Evolutionary conservation across 371 early-diverging fungal species (phyloP).

Genomic region (Parasitella parasitica): DNA sequence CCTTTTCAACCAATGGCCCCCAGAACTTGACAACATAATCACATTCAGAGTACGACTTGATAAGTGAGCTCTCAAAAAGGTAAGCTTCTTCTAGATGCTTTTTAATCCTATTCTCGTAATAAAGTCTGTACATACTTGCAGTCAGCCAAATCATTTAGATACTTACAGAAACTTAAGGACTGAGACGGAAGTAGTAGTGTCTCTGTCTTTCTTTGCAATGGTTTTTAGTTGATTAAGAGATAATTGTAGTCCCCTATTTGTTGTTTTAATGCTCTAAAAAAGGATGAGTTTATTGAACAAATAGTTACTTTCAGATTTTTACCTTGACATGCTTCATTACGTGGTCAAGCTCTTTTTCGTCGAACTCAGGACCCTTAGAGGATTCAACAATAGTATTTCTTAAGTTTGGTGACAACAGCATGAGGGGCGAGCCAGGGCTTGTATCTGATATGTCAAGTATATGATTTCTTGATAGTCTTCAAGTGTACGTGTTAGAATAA

Average conservation of each 20-base stretch:
- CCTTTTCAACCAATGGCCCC: slow-evolving; percentile 17
- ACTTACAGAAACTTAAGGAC: slow-evolving; percentile 16
- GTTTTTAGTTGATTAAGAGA: slow-evolving; percentile 7
- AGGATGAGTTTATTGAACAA: slow-evolving; percentile 17
- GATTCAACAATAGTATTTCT: slow-evolving; percentile 11
- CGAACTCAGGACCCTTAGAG: slow-evolving; percentile 14
- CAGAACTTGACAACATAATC: slow-evolving; percentile 14
- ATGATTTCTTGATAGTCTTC: slow-evolving; percentile 14
- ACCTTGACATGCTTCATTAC: slow-evolving; percentile 10
- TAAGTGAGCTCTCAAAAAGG: slow-evolving; percentile 12
- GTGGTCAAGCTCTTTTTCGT: slow-evolving; percentile 8
- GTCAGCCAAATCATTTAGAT: slow-evolving; percentile 14
- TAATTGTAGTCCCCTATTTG: slow-evolving; percentile 8
- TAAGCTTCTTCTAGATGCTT: slow-evolving; percentile 14
- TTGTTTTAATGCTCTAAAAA: slow-evolving; percentile 12
- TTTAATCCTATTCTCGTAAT: slow-evolving; percentile 19
- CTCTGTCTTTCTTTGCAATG: slow-evolving; percentile 1
- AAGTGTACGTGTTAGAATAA: slow-evolving; percentile 17
- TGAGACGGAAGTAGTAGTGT: slow-evolving; percentile 5
- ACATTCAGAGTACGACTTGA: slow-evolving; percentile 13
- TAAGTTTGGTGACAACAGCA: slow-evolving; percentile 6
- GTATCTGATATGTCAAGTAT: slow-evolving; percentile 19
- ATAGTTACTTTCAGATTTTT: slow-evolving; percentile 13
- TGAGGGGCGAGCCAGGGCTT: slow-evolving; percentile 9
- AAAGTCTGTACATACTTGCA: slow-evolving; percentile 16